These are phyloP conservation scores for Naganishia cerealis DNA, from an alignment of 1,284 basidiomycete genomes.

Conservation along the genomic window DNA sequence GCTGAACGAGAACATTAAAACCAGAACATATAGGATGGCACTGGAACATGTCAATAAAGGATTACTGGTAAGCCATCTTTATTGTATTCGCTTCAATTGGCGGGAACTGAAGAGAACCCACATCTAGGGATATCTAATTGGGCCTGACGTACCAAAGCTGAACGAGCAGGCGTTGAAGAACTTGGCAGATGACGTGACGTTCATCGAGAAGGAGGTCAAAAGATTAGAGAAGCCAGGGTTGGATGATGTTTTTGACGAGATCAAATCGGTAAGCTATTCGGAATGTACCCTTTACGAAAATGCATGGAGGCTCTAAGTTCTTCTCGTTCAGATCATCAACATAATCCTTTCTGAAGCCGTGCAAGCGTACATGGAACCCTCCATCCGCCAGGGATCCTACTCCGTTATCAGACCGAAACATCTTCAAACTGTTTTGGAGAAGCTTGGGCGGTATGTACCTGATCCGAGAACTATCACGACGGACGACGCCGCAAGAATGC, in stretches of 20 bases:
- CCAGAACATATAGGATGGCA: slow-evolving; percentile 81
- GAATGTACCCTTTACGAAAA: slow-evolving; percentile 20
- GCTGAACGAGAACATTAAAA: slow-evolving; percentile 71
- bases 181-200: slow-evolving; percentile 76
- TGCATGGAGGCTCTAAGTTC: not conserved
- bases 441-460: slow-evolving; percentile 62
- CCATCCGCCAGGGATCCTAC: slow-evolving; percentile 71
- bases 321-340: slow-evolving; percentile 65
- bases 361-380: slow-evolving; percentile 74
- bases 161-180: slow-evolving; percentile 87
- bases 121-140: slow-evolving; percentile 70
- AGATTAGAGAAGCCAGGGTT: slow-evolving; percentile 70
- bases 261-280: slow-evolving; percentile 66
- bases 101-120: slow-evolving; percentile 1
- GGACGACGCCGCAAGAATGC: slow-evolving; percentile 61
- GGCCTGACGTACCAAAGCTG: slow-evolving; percentile 72
- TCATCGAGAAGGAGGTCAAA: slow-evolving; percentile 77
- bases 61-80: slow-evolving; percentile 63
- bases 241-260: slow-evolving; percentile 72
- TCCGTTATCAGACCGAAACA: slow-evolving; percentile 69
- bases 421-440: slow-evolving; percentile 75
- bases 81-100: slow-evolving; percentile 11
- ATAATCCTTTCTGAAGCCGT: slow-evolving; percentile 73
- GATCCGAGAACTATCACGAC: slow-evolving; percentile 58
- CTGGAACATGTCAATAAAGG: slow-evolving; percentile 80